Percentiles rank a stretch among this genome's conserved stretches.
Evolutionary conservation across 371 early-diverging fungal genomes (phyloP).

Genomic region (Entomophthora muscae): DNA sequence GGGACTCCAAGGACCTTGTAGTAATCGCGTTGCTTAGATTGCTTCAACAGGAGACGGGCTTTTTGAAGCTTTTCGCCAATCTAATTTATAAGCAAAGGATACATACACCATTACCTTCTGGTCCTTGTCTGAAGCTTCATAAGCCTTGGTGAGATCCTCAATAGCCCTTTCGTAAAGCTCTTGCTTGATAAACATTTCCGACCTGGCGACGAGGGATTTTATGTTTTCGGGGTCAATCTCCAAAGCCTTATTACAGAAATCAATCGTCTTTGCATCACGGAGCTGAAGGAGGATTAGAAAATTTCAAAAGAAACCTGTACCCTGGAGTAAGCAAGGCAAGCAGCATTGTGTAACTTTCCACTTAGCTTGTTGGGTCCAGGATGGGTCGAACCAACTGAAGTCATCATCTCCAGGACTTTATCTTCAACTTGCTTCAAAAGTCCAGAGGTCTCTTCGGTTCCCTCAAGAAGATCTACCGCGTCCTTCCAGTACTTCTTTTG

Average conservation of each 20-base stretch:
- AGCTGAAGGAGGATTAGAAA: slow-evolving; percentile 11
- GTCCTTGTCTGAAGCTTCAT: slow-evolving; percentile 30
- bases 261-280: slow-evolving; percentile 23
- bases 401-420: slow-evolving; percentile 18
- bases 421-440: slow-evolving; percentile 27
- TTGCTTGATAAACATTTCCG: slow-evolving; percentile 39
- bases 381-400: slow-evolving; percentile 16
- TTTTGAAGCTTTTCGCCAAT: slow-evolving; percentile 33
- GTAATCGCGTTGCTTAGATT: slow-evolving; percentile 67
- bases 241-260: slow-evolving; percentile 37
- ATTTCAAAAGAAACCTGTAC: slow-evolving; percentile 15
- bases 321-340: slow-evolving; percentile 37
- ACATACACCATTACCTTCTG: not conserved
- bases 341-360: slow-evolving; percentile 29
- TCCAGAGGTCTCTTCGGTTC: slow-evolving; percentile 20
- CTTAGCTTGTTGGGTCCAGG: slow-evolving; percentile 30
- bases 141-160: slow-evolving; percentile 46
- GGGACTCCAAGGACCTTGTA: slow-evolving; percentile 84
- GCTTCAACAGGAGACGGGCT: slow-evolving; percentile 47
- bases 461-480: slow-evolving; percentile 34
- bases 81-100: slow-evolving; percentile 12
- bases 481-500: slow-evolving; percentile 38
- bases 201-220: slow-evolving; percentile 47
- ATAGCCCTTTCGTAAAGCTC: slow-evolving; percentile 62
- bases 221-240: slow-evolving; percentile 37